These are phyloP conservation scores for Chamaenerion angustifolium DNA, from an alignment of 345 rosid genomes.

Conservation along the genomic window DNA sequence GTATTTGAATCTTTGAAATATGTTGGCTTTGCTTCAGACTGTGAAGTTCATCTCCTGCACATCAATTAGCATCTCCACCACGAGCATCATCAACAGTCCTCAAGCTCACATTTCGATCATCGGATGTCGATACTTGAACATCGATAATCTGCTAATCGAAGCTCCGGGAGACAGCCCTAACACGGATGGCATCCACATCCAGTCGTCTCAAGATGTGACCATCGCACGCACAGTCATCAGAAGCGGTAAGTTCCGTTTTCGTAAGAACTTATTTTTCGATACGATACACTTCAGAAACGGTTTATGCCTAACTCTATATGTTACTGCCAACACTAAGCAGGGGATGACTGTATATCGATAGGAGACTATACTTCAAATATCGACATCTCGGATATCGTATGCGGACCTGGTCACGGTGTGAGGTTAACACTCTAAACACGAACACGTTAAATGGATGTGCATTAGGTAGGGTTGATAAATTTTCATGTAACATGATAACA, in stretches of 20 bases:
- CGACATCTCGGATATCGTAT: constrained; percentile 11
- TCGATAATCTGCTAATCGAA: constrained; percentile 12
- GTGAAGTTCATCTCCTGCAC: constrained; percentile 14
- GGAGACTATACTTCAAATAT: constrained; percentile 19
- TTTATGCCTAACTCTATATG: too few species aligned
- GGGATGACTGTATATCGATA: constrained; percentile 34
- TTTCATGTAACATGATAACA: too few species aligned
- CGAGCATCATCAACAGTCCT: constrained; percentile 19
- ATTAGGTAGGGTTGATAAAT: too few species aligned
- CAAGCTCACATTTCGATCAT: constrained; percentile 14
- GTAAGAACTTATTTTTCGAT: not conserved
- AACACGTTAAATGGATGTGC: too few species aligned
- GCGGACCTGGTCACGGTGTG: constrained; percentile 41
- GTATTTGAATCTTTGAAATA: too few species aligned
- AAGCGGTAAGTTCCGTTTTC: constrained; percentile 20
- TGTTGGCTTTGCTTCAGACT: constrained; percentile 15
- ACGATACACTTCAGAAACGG: too few species aligned
- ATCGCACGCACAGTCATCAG: constrained; percentile 12
- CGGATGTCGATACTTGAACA: constrained; percentile 1
- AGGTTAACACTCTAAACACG: constrained; percentile 11
- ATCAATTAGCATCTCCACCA: constrained; percentile 11
- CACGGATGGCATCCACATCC: constrained; percentile 30
- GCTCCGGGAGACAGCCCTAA: constrained; percentile 27
- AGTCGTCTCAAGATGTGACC: constrained; percentile 9
- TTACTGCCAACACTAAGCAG: too few species aligned